Evolutionary conservation across 2,329 filamentous ascomycete species (phyloP).

Genomic region (Fusarium falciforme): DNA sequence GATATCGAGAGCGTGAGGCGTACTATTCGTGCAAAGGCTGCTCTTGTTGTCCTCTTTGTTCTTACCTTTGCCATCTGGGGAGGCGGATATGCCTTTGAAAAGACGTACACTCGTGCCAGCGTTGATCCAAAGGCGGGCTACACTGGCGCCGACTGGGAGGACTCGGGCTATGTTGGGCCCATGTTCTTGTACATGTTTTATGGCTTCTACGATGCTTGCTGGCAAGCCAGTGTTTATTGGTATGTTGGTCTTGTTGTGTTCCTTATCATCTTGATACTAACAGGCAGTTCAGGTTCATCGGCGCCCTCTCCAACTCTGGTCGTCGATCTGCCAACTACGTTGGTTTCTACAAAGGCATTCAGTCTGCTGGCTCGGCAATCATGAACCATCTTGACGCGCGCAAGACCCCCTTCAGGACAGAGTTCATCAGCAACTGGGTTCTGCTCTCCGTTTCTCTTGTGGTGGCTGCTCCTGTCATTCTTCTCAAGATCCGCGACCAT

Average conservation of each 20-base stretch:
- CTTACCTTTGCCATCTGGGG: constrained; percentile 86
- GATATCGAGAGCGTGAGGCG: constrained; percentile 72
- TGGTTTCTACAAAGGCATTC: constrained; percentile 89
- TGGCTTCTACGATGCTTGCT: constrained; percentile 88
- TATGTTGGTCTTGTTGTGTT: constrained; percentile 61
- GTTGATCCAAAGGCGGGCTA: constrained; percentile 20
- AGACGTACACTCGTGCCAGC: constrained; percentile 36
- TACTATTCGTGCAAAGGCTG: constrained; percentile 73
- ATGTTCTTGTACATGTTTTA: constrained; percentile 94
- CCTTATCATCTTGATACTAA: constrained; percentile 11
- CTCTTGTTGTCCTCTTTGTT: constrained; percentile 70
- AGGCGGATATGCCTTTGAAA: constrained; percentile 82
- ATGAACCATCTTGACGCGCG: constrained; percentile 50
- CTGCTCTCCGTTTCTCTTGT: constrained; percentile 79
- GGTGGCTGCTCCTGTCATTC: constrained; percentile 82
- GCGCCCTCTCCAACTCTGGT: constrained; percentile 89
- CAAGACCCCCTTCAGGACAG: constrained; percentile 69
- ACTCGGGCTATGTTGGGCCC: constrained; percentile 75
- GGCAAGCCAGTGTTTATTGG: constrained; percentile 95
- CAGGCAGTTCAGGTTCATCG: constrained; percentile 75
- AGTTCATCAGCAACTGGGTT: constrained; percentile 80
- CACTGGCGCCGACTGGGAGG: constrained; percentile 70
- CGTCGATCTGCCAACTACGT: constrained; percentile 93
- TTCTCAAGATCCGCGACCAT: constrained; percentile 83
- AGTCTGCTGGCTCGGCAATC: constrained; percentile 77